Conservation (phyloP, 1,284 basidiomycete species). For the Rhodotorula glutinis region DNA sequence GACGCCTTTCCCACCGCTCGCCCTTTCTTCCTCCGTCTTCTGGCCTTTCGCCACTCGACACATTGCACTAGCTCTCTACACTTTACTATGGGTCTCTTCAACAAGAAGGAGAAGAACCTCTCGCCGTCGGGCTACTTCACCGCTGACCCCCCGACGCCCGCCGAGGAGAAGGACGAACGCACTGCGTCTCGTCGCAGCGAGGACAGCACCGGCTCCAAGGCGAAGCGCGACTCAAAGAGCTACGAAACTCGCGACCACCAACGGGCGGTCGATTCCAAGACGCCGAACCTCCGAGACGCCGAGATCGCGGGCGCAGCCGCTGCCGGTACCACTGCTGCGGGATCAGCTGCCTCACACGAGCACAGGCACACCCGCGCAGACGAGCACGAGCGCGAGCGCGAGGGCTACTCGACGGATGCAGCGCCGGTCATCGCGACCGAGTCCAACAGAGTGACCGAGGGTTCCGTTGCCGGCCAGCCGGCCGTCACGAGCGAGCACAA, state of each 20-base stretch:
- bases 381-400: not conserved
- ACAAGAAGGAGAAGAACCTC: conserved; percentile 8
- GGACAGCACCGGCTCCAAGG: not conserved
- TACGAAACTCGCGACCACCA: not conserved
- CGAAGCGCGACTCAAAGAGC: conserved; percentile 2
- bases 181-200: not conserved
- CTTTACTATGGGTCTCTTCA: conserved; percentile 14
- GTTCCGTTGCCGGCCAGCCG: too few relatives aligned
- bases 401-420: not conserved
- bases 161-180: conserved; percentile 1
- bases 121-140: conserved; percentile 21
- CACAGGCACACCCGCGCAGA: not conserved
- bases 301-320: not conserved
- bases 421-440: not conserved
- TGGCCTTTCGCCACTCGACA: too few relatives aligned
- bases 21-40: not conserved
- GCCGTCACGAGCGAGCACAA: not conserved
- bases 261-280: not conserved
- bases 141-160: not conserved
- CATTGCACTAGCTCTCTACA: too few relatives aligned
- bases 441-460: not conserved
- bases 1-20: too few relatives aligned
- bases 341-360: not conserved
- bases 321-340: not conserved
- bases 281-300: not conserved